Evolutionary conservation across 2,329 filamentous ascomycete species (phyloP), one percentile per base, ranked within the genome.

Genomic region (Talaromyces sp.): DNA sequence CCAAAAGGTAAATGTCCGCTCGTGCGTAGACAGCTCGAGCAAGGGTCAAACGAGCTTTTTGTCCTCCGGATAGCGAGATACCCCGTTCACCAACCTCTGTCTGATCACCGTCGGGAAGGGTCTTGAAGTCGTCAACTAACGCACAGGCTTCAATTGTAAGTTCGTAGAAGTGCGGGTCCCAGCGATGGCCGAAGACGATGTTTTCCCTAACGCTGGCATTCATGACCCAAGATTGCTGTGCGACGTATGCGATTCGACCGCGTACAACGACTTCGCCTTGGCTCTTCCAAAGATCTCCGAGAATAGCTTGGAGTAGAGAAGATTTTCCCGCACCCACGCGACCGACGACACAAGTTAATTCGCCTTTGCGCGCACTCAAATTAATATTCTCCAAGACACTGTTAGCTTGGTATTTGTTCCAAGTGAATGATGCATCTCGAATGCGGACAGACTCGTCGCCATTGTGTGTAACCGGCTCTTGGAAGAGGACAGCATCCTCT

Each of bases 151-250:
- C 89, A 60, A 99, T 84, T 0, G 94, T 97, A 73, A 91, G 89
- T 64, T 98, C 92, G 79, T 99, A 99, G 78, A 99, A 99, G 35
- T 89, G 86, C 5, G 93, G 89, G 77, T 99, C 94, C 83, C 91
- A 97, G 56, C 92, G 89, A 79, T 99, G 93, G 1, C 95, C 95
- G 73, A 99, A 99, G 4, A 97, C 84, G 70, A 99, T 97, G 74
- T 99, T 99, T 74, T 99, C 95, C 72, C 93, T 92, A 64, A 99
- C 93, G 35, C 91, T 96, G 9, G 95, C 95, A 74, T 99, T 99
- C 89, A 98, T 94, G 61, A 99, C 91, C 95, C 96, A 99, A 22
- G 93, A 84, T 72, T 91, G 89, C 76, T 99, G 96, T 16, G 93
- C 91, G 66, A 96, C 95, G 75, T 98, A 99, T 1, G 95, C 95